Evolutionary conservation across 306 rosid species (phyloP).

Genomic region (Lathyrus aphaca): DNA sequence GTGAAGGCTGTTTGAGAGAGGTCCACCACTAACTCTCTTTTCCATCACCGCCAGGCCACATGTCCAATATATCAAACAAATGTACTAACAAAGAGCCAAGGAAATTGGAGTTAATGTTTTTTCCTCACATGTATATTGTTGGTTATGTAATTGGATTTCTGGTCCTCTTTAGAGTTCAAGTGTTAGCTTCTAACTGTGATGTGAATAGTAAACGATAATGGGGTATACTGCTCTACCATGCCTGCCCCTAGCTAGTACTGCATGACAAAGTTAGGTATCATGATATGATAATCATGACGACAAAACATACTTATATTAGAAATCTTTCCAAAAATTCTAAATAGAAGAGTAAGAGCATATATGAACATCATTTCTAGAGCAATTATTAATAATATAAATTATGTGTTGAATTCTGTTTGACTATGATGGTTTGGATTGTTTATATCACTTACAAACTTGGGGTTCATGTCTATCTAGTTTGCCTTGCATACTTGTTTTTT

Average conservation of each 20-base stretch:
- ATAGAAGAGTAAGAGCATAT: too few species aligned
- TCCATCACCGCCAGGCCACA: not conserved
- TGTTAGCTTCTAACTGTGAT: slow-evolving; percentile 36
- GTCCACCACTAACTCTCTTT: slow-evolving; percentile 10
- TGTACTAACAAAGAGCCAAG: not conserved
- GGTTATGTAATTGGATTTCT: slow-evolving; percentile 8
- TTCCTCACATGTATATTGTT: not conserved
- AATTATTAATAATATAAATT: too few species aligned
- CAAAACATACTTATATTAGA: too few species aligned
- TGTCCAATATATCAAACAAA: slow-evolving; percentile 1
- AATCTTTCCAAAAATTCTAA: not conserved
- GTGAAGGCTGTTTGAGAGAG: not conserved
- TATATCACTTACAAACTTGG: too few species aligned
- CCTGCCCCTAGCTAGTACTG: slow-evolving; percentile 6
- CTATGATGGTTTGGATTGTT: too few species aligned
- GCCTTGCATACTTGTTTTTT: too few species aligned
- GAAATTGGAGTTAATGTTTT: not conserved
- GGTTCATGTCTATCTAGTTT: too few species aligned
- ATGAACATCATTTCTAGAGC: too few species aligned
- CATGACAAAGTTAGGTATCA: slow-evolving; percentile 17
- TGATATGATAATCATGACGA: too few species aligned
- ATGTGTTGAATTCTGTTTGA: too few species aligned
- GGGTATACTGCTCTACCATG: slow-evolving; percentile 1
- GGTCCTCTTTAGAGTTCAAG: slow-evolving; percentile 42
- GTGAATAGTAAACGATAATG: slow-evolving; percentile 8